Evolutionary conservation across 345 rosid genomes (phyloP), one percentile per base, ranked within the genome.

Genomic region (Hibiscus tridactylites): DNA sequence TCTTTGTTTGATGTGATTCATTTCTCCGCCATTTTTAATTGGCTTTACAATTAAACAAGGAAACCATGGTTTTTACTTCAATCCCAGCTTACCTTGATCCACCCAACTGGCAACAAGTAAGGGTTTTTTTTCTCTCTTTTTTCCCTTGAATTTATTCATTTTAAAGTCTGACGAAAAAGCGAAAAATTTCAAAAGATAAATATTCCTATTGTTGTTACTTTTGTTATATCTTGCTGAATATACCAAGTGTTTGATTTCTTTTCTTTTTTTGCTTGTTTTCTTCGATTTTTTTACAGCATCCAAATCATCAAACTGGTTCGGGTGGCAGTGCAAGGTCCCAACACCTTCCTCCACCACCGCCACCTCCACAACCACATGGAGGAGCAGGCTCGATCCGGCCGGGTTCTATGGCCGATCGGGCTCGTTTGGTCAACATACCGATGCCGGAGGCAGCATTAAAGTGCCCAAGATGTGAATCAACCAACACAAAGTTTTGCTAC

Each of bases 11-110:
- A 85, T 85, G 81, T 76, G 84, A 83, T 81, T 83, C 87, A 39
- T 39, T 39, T 39, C 44, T 82, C 83, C 85, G 71, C 82, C 16
- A 52, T 52, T 76, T 61, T 76, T 78, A 68, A 0, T 4, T 1
- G 75, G 75, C 85, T 84, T 85, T 84, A 80, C 78, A 83, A 71
- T 39, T 39, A 82, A 81, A 76, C 72, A 66, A 26, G 33, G 15
- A 71, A 77, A 73, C 83, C 76, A 94, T 94, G 98, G 95, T 84
- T 85, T 94, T 86, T 73, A 76, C 97, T 59, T 88, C 98, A 71
- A 82, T 91, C 72, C 97, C 96, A 82, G 84, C 92, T 84, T 91
- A 94, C 83, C 96, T 90, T 85, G 98, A 92, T 91, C 97, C 97
- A 69, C 76, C 91, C 87, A 94, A 91, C 90, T 94, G 97, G 97